Percentiles rank a stretch among this genome's conserved stretches.
These are phyloP conservation scores for Elongisporangium anandrum DNA, from an alignment of 352 stramenopile species.

Conservation along the genomic window DNA sequence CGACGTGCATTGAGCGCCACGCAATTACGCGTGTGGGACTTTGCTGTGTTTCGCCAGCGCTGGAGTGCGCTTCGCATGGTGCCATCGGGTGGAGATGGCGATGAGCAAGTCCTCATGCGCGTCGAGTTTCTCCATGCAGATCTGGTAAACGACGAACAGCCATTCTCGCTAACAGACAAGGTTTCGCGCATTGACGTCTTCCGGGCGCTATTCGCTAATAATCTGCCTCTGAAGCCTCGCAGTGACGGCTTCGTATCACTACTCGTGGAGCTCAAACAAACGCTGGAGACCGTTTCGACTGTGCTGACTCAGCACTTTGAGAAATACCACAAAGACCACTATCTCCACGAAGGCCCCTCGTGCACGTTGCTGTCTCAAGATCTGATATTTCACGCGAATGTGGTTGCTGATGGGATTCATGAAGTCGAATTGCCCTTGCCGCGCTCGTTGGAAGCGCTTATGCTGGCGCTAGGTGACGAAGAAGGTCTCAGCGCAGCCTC, in stretches of 20 bases:
- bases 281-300: background rate
- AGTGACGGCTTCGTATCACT: background rate
- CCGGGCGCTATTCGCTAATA: background rate
- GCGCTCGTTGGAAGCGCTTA: conserved; percentile 18
- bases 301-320: background rate
- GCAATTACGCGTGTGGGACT: conserved; percentile 9
- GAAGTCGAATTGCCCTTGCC: conserved; percentile 7
- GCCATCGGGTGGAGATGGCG: conserved; percentile 4
- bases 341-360: background rate
- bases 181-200: background rate
- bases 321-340: background rate
- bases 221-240: background rate
- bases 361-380: background rate
- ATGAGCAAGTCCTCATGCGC: conserved; percentile 7
- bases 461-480: conserved; percentile 43
- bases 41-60: conserved; percentile 14
- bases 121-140: conserved; percentile 14
- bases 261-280: background rate
- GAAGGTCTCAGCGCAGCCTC: conserved; percentile 56
- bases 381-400: conserved; percentile 9
- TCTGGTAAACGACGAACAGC: background rate
- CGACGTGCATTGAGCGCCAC: conserved; percentile 14
- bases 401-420: conserved; percentile 1
- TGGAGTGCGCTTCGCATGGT: conserved; percentile 20
- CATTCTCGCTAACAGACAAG: background rate